Percentiles rank a stretch among this genome's conserved stretches.
Conservation (phyloP, 106 monocot species). For the Dactylorhiza incarnata region DNA sequence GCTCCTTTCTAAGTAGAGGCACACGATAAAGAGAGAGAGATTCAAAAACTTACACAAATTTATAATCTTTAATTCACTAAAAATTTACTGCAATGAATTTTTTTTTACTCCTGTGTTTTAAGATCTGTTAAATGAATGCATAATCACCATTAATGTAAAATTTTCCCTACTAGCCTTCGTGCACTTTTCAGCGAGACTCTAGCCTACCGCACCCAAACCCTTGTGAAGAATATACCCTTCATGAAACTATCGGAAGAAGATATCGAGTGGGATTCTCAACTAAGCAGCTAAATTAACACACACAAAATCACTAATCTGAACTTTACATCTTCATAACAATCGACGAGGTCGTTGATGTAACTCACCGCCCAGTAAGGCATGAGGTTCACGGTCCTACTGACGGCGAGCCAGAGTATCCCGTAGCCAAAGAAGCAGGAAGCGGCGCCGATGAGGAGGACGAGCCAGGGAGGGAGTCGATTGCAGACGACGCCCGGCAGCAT, state of each 20-base stretch:
- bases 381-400: constrained; percentile 25
- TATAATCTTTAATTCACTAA: background rate
- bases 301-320: background rate
- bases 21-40: background rate
- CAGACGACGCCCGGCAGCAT: constrained; percentile 52
- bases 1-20: background rate
- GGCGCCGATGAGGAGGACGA: constrained; percentile 45
- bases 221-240: too few relatives aligned
- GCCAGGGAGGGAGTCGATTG: constrained; percentile 58
- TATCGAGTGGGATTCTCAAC: background rate
- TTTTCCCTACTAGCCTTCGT: too few relatives aligned
- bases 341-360: background rate
- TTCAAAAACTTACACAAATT: too few relatives aligned
- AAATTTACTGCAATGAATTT: background rate
- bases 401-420: constrained; percentile 54
- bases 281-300: background rate
- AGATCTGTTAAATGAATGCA: background rate
- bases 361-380: constrained; percentile 63
- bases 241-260: background rate
- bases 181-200: too few relatives aligned
- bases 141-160: too few relatives aligned
- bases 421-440: constrained; percentile 54
- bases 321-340: background rate
- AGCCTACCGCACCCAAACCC: too few relatives aligned
- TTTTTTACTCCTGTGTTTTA: background rate